Percentiles rank a stretch among this genome's conserved stretches.
These are phyloP conservation scores for Jatropha multifida DNA, from an alignment of 441 rosid genomes.

Conservation along the genomic window DNA sequence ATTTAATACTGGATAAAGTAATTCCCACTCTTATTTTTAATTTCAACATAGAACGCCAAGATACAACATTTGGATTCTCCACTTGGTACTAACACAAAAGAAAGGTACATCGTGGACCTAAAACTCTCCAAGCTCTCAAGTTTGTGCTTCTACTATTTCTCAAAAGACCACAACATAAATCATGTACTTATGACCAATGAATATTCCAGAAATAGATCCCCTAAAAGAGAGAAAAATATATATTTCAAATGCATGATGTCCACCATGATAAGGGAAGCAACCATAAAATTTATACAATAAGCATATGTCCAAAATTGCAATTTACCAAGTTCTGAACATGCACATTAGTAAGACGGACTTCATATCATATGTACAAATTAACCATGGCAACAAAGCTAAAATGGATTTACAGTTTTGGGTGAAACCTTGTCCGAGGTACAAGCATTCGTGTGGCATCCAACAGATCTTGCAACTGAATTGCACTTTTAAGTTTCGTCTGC, in stretches of 20 bases:
- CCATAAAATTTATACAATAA: background rate
- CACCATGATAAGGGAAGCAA: conserved; percentile 1
- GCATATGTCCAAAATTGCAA: background rate
- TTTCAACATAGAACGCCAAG: background rate
- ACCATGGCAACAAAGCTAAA: conserved; percentile 12
- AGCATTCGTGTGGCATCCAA: conserved; percentile 97
- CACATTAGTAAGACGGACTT: background rate
- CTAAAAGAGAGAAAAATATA: background rate
- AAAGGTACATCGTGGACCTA: background rate
- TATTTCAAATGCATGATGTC: conserved; percentile 3
- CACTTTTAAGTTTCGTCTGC: conserved; percentile 99
- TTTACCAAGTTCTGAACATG: background rate
- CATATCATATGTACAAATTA: background rate
- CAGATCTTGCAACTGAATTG: conserved; percentile 97
- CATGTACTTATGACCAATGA: background rate
- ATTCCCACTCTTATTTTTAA: background rate
- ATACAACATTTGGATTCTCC: background rate
- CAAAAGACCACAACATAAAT: background rate
- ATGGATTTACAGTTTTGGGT: conserved; percentile 4
- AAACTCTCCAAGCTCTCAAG: background rate
- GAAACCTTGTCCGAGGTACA: conserved; percentile 95
- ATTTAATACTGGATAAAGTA: background rate
- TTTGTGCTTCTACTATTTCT: background rate
- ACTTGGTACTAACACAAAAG: background rate
- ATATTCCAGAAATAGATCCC: background rate